Percentiles rank a stretch among this genome's conserved stretches.
Conservation (phyloP, 2,329 filamentous ascomycete genomes). For the Exophiala mesophila region DNA sequence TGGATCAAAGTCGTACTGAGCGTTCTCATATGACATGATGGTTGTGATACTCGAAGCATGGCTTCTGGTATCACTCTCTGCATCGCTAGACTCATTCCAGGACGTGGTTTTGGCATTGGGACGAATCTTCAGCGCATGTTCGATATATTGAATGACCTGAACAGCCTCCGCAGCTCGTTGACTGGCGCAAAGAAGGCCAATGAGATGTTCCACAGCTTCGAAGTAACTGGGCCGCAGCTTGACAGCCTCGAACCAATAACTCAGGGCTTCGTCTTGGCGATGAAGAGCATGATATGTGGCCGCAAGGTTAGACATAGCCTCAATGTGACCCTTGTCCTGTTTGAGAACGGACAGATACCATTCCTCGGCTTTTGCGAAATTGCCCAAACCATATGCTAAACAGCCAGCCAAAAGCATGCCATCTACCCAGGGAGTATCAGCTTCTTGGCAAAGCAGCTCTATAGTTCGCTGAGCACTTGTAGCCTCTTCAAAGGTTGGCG, state of each 20-base stretch:
- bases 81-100: conserved; percentile 55
- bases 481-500: conserved; percentile 40
- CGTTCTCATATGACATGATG: conserved; percentile 51
- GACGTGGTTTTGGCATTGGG: conserved; percentile 45
- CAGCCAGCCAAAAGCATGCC: conserved; percentile 89
- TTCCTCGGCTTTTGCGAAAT: conserved; percentile 63
- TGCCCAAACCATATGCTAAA: conserved; percentile 81
- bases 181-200: conserved; percentile 76
- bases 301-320: conserved; percentile 89
- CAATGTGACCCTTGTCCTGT: conserved; percentile 66
- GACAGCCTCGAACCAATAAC: conserved; percentile 80
- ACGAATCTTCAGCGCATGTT: conserved; percentile 61
- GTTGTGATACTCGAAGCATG: conserved; percentile 50
- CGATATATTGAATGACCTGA: conserved; percentile 78
- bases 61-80: conserved; percentile 53
- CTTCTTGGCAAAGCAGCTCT: conserved; percentile 69
- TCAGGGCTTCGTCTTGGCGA: conserved; percentile 75
- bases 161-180: conserved; percentile 81
- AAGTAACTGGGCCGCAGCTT: conserved; percentile 80
- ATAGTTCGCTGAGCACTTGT: conserved; percentile 66
- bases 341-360: conserved; percentile 54
- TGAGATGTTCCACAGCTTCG: conserved; percentile 90
- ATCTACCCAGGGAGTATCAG: conserved; percentile 83
- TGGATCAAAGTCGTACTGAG: conserved; percentile 54
- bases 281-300: conserved; percentile 82